A percentile compares a stretch with the other conserved stretches of the same genome.
Evolutionary conservation across 1,139 yeast genomes (phyloP).

Genomic region (Saccharomycopsis hybrid): DNA sequence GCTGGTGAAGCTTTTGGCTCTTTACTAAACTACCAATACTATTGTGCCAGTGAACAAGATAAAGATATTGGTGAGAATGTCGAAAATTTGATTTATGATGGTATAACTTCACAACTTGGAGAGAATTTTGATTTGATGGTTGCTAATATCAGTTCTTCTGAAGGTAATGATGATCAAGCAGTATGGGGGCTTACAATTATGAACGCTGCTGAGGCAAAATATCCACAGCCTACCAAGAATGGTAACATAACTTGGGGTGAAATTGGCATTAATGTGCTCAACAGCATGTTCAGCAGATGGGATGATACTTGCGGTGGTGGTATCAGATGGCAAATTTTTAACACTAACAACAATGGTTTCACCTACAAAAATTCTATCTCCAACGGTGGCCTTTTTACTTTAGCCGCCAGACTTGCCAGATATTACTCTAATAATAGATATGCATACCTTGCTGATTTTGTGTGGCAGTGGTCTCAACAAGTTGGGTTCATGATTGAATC

Average conservation of each 20-base stretch:
- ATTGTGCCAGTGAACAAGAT: constrained; percentile 31
- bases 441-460: constrained; percentile 47
- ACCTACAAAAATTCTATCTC: constrained; percentile 61
- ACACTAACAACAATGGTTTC: constrained; percentile 63
- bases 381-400: constrained; percentile 55
- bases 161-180: constrained; percentile 70
- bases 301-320: constrained; percentile 57
- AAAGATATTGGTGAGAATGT: constrained; percentile 35
- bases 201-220: constrained; percentile 57
- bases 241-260: constrained; percentile 46
- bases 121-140: constrained; percentile 48
- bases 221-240: constrained; percentile 38
- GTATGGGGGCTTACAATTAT: constrained; percentile 60
- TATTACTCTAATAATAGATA: constrained; percentile 50
- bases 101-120: constrained; percentile 53
- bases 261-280: constrained; percentile 54
- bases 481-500: constrained; percentile 37
- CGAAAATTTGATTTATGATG: constrained; percentile 36
- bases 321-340: constrained; percentile 62
- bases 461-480: constrained; percentile 53
- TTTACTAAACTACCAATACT: constrained; percentile 44
- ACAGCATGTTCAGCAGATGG: constrained; percentile 52
- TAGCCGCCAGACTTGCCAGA: constrained; percentile 58
- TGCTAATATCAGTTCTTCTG: constrained; percentile 51
- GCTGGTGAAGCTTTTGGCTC: constrained; percentile 68